A percentile compares a stretch with the other conserved stretches of the same genome.
Evolutionary conservation across 495 filamentous ascomycete genomes (phyloP).

Genomic region (Penicillium flavigenum): DNA sequence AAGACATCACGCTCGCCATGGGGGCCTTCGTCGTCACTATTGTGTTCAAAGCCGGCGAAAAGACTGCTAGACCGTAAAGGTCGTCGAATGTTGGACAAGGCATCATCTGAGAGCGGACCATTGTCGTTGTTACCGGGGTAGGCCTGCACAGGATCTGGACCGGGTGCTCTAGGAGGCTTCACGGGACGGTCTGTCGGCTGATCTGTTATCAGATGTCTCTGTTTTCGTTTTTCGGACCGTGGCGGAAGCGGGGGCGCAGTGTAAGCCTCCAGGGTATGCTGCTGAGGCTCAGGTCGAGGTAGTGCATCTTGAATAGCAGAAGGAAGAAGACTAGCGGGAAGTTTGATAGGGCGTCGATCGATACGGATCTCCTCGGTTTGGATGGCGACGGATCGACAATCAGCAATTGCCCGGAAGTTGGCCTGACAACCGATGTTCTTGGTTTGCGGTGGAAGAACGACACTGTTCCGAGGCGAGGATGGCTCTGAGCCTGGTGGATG

Average conservation of each 20-base stretch:
- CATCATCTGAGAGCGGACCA: constrained; percentile 63
- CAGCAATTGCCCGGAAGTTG: constrained; percentile 35
- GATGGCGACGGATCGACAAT: constrained; percentile 54
- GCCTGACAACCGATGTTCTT: constrained; percentile 60
- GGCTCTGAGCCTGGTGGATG: constrained; percentile 66
- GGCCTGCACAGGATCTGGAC: constrained; percentile 54
- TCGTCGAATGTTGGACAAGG: constrained; percentile 58
- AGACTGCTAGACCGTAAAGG: constrained; percentile 76
- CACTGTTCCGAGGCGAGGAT: constrained; percentile 57
- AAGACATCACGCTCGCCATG: constrained; percentile 47
- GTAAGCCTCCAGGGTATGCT: constrained; percentile 34
- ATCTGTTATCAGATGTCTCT: constrained; percentile 12
- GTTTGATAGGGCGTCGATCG: constrained; percentile 67
- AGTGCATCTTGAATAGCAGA: constrained; percentile 55
- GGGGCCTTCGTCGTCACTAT: constrained; percentile 49
- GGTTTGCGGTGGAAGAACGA: constrained; percentile 63
- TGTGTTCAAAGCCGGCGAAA: constrained; percentile 79
- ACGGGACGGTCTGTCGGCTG: constrained; percentile 14
- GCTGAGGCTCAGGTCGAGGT: constrained; percentile 22
- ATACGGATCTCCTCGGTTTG: constrained; percentile 89
- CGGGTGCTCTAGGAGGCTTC: constrained; percentile 24
- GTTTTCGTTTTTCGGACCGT: constrained; percentile 30
- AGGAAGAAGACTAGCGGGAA: constrained; percentile 76
- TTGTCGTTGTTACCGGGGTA: constrained; percentile 86
- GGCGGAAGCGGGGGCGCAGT: constrained; percentile 38